Evolutionary conservation across 108 stramenopile species (phyloP).

Genomic region (Fragilariopsis cylindrus): DNA sequence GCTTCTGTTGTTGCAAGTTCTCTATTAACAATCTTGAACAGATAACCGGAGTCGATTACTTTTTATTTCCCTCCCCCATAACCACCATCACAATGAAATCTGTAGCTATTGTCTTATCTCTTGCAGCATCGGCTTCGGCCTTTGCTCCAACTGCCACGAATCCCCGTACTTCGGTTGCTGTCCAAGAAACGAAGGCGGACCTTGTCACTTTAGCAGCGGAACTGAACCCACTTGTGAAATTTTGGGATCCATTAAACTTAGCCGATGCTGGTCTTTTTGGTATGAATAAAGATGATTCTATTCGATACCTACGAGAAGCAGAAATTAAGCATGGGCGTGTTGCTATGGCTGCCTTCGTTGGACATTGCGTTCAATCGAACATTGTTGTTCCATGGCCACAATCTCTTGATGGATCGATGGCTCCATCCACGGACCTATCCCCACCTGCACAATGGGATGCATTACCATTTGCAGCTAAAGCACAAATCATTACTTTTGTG

Average conservation of each 20-base stretch:
- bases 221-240: constrained; percentile 60
- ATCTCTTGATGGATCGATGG: constrained; percentile 32
- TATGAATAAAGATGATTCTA: constrained; percentile 60
- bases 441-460: constrained; percentile 69
- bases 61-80: too few species aligned
- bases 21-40: too few species aligned
- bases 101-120: constrained; percentile 70
- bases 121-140: constrained; percentile 47
- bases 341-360: constrained; percentile 61
- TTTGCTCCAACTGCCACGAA: background rate
- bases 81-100: constrained; percentile 14
- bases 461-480: constrained; percentile 42
- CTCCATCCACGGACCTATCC: constrained; percentile 34
- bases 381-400: constrained; percentile 65
- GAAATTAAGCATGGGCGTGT: constrained; percentile 86
- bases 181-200: constrained; percentile 43
- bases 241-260: constrained; percentile 74
- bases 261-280: constrained; percentile 72
- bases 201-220: constrained; percentile 65
- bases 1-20: too few species aligned
- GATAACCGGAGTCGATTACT: too few species aligned
- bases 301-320: constrained; percentile 71
- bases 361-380: constrained; percentile 51
- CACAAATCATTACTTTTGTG: constrained; percentile 55
- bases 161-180: background rate